Conservation (phyloP, 2,329 filamentous ascomycete species). For the Achaetomium macrosporum region DNA sequence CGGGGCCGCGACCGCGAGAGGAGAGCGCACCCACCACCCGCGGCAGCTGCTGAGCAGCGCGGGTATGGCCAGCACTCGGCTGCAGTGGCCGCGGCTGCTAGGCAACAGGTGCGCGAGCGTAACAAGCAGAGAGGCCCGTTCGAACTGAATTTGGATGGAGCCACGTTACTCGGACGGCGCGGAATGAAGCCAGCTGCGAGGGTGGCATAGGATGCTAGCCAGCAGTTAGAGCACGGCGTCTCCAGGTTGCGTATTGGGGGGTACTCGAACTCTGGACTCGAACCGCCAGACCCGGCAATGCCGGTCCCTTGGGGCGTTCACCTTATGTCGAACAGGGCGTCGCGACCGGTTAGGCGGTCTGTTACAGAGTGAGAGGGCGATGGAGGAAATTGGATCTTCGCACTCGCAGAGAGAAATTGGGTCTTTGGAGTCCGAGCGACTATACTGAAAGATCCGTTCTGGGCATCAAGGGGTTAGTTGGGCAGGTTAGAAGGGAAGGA, state of each 20-base stretch:
- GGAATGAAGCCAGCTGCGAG: constrained; percentile 48
- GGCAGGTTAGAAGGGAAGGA: background rate
- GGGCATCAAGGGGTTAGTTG: background rate
- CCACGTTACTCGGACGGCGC: constrained; percentile 75
- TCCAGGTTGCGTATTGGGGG: background rate
- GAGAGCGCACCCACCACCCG: constrained; percentile 23
- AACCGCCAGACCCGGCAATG: no score
- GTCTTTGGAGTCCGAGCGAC: no score
- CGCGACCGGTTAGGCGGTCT: background rate
- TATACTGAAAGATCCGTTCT: no score
- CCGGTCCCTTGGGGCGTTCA: no score
- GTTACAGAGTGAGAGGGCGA: background rate
- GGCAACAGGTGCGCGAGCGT: constrained; percentile 66
- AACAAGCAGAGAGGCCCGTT: constrained; percentile 74
- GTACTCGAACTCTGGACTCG: no score
- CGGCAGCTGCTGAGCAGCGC: constrained; percentile 39
- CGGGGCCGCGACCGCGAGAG: constrained; percentile 46
- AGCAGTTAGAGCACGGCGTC: background rate
- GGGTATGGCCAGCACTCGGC: constrained; percentile 90
- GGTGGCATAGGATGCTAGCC: constrained; percentile 30
- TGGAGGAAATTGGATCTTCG: no score
- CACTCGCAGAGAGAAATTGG: no score
- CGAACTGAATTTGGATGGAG: constrained; percentile 85
- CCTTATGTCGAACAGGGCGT: no score
- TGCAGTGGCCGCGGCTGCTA: constrained; percentile 74